These are phyloP conservation scores for Erigeron philadelphicus DNA, from an alignment of 140 eudicot species.

Conservation along the genomic window DNA sequence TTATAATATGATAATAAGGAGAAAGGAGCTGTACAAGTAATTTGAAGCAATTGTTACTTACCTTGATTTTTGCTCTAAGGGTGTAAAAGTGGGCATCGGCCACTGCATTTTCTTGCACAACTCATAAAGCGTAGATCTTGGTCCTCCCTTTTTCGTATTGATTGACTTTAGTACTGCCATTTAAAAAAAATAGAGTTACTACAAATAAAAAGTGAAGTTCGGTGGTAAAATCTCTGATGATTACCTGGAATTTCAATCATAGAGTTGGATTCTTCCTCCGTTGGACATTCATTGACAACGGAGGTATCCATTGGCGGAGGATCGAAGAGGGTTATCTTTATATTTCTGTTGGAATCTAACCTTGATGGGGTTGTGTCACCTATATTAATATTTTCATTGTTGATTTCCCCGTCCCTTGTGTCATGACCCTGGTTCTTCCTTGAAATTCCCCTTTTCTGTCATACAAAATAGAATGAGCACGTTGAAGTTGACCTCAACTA, in stretches of 20 bases:
- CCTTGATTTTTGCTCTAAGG: conserved; percentile 64
- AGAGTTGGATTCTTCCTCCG: conserved; percentile 23
- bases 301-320: conserved; percentile 15
- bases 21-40: background rate
- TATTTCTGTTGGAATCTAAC: conserved; percentile 25
- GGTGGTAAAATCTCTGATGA: background rate
- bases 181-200: conserved; percentile 12
- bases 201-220: background rate
- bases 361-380: conserved; percentile 12
- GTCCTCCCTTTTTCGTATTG: conserved; percentile 75
- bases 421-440: conserved; percentile 40
- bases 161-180: conserved; percentile 53
- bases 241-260: conserved; percentile 49
- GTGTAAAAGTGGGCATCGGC: conserved; percentile 72
- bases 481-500: conserved; percentile 1
- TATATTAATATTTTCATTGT: background rate
- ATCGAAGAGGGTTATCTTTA: conserved; percentile 30
- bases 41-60: conserved; percentile 23
- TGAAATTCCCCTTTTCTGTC: conserved; percentile 58
- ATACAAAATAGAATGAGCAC: conserved; percentile 19
- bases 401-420: conserved; percentile 19
- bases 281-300: conserved; percentile 1
- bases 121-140: conserved; percentile 57
- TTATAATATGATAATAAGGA: background rate
- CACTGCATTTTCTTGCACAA: conserved; percentile 77